A percentile compares a stretch with the other conserved stretches of the same genome.
Evolutionary conservation across 352 stramenopile genomes (phyloP).

Genomic region (Globisporangium sylvaticum): DNA sequence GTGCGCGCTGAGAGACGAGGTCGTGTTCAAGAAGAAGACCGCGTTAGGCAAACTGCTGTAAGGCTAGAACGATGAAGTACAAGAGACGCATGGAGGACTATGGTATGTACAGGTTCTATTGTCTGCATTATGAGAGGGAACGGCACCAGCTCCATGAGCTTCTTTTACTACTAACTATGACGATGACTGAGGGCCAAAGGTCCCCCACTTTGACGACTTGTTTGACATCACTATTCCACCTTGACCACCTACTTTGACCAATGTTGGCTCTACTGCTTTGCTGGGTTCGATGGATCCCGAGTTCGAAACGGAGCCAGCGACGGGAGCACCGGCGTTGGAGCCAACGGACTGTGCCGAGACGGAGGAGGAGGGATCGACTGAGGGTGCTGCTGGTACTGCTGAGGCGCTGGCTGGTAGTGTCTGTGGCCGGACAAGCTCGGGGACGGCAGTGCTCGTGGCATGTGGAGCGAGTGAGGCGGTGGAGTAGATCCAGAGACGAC

Average conservation of each 20-base stretch:
- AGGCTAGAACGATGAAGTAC: background rate
- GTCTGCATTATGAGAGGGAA: background rate
- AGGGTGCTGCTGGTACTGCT: background rate
- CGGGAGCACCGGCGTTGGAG: slow-evolving; percentile 3
- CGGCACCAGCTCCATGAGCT: background rate
- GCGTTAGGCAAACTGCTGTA: slow-evolving; percentile 4
- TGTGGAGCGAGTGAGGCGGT: background rate
- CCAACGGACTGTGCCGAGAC: background rate
- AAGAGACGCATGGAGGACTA: background rate
- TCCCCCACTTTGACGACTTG: background rate
- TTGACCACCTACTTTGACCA: background rate
- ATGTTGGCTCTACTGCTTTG: background rate
- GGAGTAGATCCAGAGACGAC: background rate
- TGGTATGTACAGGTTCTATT: background rate
- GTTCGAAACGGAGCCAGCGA: slow-evolving; percentile 11
- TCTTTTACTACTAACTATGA: background rate
- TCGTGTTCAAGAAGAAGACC: slow-evolving; percentile 48
- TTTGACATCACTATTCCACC: background rate
- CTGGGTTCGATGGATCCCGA: background rate
- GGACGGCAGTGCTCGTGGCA: slow-evolving; percentile 5
- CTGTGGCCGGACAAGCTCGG: background rate
- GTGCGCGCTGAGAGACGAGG: slow-evolving; percentile 50
- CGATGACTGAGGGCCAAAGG: background rate
- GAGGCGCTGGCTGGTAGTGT: background rate
- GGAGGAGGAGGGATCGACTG: background rate